Evolutionary conservation across 495 filamentous ascomycete species (phyloP).

Genomic region (Poronia punctata): DNA sequence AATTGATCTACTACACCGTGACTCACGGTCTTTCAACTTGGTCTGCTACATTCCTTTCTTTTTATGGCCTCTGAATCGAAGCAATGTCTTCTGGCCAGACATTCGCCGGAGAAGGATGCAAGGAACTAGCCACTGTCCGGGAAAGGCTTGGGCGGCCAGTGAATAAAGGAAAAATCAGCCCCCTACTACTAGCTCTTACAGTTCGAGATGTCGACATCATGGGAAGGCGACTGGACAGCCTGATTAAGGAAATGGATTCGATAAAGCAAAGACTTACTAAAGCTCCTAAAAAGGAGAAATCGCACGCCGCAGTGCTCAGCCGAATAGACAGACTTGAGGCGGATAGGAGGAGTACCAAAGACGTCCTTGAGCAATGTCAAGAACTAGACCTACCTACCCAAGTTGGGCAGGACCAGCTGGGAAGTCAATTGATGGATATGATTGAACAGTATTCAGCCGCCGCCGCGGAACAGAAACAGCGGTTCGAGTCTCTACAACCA

Average conservation of each 20-base stretch:
- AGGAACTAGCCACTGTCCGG: not conserved
- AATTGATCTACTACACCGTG: too few species aligned
- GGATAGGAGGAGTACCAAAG: too few species aligned
- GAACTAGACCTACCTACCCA: too few species aligned
- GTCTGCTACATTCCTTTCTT: not conserved
- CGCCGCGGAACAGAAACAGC: too few species aligned
- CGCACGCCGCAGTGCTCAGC: too few species aligned
- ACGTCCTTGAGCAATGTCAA: too few species aligned
- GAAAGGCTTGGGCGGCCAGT: not conserved
- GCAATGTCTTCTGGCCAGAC: conserved; percentile 1
- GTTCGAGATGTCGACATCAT: conserved; percentile 5
- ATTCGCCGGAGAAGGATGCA: not conserved
- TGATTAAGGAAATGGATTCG: not conserved
- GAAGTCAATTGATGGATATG: too few species aligned
- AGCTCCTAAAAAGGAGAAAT: not conserved
- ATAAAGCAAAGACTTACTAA: not conserved
- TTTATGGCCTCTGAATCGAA: not conserved
- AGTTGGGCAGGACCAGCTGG: too few species aligned
- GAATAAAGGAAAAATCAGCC: not conserved
- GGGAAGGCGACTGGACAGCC: not conserved
- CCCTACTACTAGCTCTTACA: conserved; percentile 3
- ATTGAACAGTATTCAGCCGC: too few species aligned
- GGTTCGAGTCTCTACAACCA: too few species aligned
- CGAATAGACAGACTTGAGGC: too few species aligned
- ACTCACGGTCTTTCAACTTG: too few species aligned